These are phyloP conservation scores for Lachnellula occidentalis DNA, from an alignment of 2,329 filamentous ascomycete genomes.

Conservation along the genomic window DNA sequence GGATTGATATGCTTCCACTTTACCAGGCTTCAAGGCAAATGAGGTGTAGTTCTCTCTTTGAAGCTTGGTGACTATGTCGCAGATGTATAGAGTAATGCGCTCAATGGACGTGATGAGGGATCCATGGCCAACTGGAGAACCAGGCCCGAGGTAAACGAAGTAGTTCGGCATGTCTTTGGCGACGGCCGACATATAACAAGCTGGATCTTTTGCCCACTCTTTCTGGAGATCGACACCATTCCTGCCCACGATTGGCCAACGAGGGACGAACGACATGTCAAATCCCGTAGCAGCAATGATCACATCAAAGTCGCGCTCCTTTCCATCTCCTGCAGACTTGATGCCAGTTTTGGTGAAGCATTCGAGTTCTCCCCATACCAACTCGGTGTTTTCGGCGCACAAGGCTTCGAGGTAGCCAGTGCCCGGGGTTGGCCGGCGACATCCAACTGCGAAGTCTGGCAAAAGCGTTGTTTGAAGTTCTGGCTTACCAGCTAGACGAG, in stretches of 20 bases:
- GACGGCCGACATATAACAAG: conserved; percentile 11
- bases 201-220: conserved; percentile 9
- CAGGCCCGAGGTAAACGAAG: conserved; percentile 8
- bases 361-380: conserved; percentile 33
- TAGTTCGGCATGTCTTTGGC: conserved; percentile 8
- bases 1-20: conserved; percentile 39
- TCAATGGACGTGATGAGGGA: conserved; percentile 4
- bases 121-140: conserved; percentile 10
- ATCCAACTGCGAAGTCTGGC: conserved; percentile 28
- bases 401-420: conserved; percentile 43
- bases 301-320: conserved; percentile 21
- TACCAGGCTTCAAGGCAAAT: conserved; percentile 26
- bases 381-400: conserved; percentile 36
- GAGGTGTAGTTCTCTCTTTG: conserved; percentile 43
- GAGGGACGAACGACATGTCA: conserved; percentile 20
- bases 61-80: conserved; percentile 8
- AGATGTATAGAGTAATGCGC: conserved; percentile 3
- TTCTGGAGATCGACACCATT: conserved; percentile 5
- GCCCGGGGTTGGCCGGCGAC: conserved; percentile 41
- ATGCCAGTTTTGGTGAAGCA: conserved; percentile 32
- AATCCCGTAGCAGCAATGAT: conserved; percentile 28
- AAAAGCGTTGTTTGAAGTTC: conserved; percentile 27
- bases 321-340: conserved; percentile 20
- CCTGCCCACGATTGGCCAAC: conserved; percentile 17
- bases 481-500: too few species aligned